A percentile compares a stretch with the other conserved stretches of the same genome.
These are phyloP conservation scores for Prunus campanulata DNA, from an alignment of 306 rosid genomes.

Conservation along the genomic window DNA sequence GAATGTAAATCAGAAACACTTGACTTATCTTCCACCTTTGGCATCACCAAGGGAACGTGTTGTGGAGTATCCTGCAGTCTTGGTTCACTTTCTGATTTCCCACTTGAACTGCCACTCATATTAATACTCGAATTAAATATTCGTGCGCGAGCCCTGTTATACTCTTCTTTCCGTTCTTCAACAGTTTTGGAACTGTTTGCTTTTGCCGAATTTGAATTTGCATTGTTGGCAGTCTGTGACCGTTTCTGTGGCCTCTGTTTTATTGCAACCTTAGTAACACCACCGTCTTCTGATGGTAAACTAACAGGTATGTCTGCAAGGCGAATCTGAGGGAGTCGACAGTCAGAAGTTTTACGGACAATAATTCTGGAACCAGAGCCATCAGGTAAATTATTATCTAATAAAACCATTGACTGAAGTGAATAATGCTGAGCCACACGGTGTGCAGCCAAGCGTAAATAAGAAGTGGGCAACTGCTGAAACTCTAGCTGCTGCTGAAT, in stretches of 20 bases:
- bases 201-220: slow-evolving; percentile 51
- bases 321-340: slow-evolving; percentile 69
- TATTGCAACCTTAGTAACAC: slow-evolving; percentile 80
- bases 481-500: slow-evolving; percentile 83
- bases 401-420: slow-evolving; percentile 88
- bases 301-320: slow-evolving; percentile 88
- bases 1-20: slow-evolving; percentile 57
- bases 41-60: slow-evolving; percentile 47
- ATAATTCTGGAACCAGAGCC: slow-evolving; percentile 93
- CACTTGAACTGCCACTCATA: slow-evolving; percentile 39
- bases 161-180: slow-evolving; percentile 98
- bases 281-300: slow-evolving; percentile 55
- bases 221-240: slow-evolving; percentile 36
- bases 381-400: slow-evolving; percentile 80
- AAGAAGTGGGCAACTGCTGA: slow-evolving; percentile 95
- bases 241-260: slow-evolving; percentile 88
- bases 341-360: slow-evolving; percentile 81
- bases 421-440: slow-evolving; percentile 96
- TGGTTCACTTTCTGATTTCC: slow-evolving; percentile 61
- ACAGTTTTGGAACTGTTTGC: slow-evolving; percentile 69
- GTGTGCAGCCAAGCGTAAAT: slow-evolving; percentile 95
- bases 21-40: slow-evolving; percentile 60
- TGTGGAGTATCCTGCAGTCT: slow-evolving; percentile 59
- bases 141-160: slow-evolving; percentile 94
- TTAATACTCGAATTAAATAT: slow-evolving; percentile 64